Conservation (phyloP, 768 basidiomycete genomes). For the Suillus luteus region DNA sequence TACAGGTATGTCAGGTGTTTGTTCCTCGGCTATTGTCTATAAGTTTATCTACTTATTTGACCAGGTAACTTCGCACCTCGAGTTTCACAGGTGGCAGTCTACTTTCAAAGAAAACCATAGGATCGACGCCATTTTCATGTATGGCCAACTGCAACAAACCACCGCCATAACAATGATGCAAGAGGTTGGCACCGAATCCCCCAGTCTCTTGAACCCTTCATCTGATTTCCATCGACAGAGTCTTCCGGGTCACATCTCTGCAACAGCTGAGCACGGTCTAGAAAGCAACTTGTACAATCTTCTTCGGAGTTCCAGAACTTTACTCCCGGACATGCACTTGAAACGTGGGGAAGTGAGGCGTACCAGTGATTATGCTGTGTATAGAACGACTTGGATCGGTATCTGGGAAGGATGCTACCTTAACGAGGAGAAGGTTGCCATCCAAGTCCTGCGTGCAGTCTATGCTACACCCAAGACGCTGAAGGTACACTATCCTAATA, state of each 20-base stretch:
- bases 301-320: slow-evolving; percentile 45
- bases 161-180: slow-evolving; percentile 52
- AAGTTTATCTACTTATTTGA: slow-evolving; percentile 13
- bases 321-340: slow-evolving; percentile 54
- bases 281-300: slow-evolving; percentile 51
- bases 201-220: neutral
- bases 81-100: slow-evolving; percentile 51
- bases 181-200: slow-evolving; percentile 32
- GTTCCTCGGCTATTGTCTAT: neutral
- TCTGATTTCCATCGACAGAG: slow-evolving; percentile 23
- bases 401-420: slow-evolving; percentile 59
- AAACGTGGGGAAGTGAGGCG: slow-evolving; percentile 55
- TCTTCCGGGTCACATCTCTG: slow-evolving; percentile 18
- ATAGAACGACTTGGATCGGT: slow-evolving; percentile 55
- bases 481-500: slow-evolving; percentile 30
- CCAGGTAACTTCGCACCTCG: slow-evolving; percentile 49
- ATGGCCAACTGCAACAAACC: slow-evolving; percentile 34
- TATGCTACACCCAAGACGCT: slow-evolving; percentile 47
- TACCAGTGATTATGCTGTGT: slow-evolving; percentile 51
- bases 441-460: slow-evolving; percentile 56
- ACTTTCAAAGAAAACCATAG: slow-evolving; percentile 41
- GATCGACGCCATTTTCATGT: slow-evolving; percentile 39
- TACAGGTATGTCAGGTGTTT: slow-evolving; percentile 39
- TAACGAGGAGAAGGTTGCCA: slow-evolving; percentile 53
- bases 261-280: slow-evolving; percentile 41